A percentile compares a stretch with the other conserved stretches of the same genome.
Conservation (phyloP, 73 alveolate species). For the Paramecium caudatum region DNA sequence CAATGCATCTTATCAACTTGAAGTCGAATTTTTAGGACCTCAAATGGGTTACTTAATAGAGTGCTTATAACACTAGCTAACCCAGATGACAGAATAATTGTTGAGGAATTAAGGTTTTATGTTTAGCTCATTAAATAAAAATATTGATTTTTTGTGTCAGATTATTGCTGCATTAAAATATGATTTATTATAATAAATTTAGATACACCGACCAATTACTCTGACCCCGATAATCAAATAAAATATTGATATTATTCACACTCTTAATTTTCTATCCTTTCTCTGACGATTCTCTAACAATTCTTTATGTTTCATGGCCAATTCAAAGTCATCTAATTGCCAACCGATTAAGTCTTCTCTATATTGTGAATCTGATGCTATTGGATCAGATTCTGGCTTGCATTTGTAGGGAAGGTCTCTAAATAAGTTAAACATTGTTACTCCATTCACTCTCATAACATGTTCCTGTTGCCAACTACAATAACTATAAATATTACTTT, state of each 20-base stretch:
- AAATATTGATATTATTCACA: neutral
- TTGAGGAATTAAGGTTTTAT: neutral
- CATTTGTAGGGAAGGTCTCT: slow-evolving; percentile 11
- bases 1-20: slow-evolving; percentile 53
- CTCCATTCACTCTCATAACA: neutral
- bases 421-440: slow-evolving; percentile 19
- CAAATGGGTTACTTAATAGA: slow-evolving; percentile 71
- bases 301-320: slow-evolving; percentile 59
- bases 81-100: slow-evolving; percentile 66
- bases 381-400: neutral
- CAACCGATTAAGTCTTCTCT: slow-evolving; percentile 64
- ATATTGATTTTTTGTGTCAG: neutral
- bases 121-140: slow-evolving; percentile 21
- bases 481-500: slow-evolving; percentile 12
- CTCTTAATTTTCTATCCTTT: slow-evolving; percentile 61
- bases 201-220: too few species aligned
- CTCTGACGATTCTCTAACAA: slow-evolving; percentile 6
- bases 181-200: too few species aligned
- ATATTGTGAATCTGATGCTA: slow-evolving; percentile 54
- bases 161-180: too few species aligned
- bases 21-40: slow-evolving; percentile 70
- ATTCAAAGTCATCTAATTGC: slow-evolving; percentile 49
- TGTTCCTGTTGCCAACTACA: slow-evolving; percentile 33
- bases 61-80: slow-evolving; percentile 69
- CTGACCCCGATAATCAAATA: too few species aligned